phyloP scores from a whole-genome alignment of 1,284 basidiomycete genomes.

The Cryptococcus wingfieldii region DNA sequence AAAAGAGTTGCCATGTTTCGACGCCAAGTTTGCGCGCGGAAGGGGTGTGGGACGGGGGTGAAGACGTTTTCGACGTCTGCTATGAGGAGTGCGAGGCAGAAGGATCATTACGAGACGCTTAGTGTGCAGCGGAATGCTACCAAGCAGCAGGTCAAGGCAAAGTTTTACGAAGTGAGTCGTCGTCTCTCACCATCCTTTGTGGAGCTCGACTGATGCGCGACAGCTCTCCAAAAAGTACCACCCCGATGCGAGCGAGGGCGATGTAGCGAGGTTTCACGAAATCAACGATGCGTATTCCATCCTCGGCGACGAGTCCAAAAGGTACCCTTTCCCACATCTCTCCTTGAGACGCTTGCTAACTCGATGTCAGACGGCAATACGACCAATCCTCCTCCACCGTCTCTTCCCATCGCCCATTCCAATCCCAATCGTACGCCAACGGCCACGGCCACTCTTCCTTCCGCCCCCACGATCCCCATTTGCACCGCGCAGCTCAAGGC shows the following conservation, averaged over 20 bases:
- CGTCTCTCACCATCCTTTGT: neutral
- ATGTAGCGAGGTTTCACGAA: conserved; percentile 38
- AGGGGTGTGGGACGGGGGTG: no score
- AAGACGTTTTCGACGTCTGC: neutral
- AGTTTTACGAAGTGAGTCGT: conserved; percentile 49
- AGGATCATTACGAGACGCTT: conserved; percentile 43
- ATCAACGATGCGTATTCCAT: conserved; percentile 47
- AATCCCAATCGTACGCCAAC: conserved; percentile 1
- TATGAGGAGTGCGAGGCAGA: conserved; percentile 1
- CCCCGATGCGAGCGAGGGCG: conserved; percentile 46
- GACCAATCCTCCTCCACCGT: conserved; percentile 19
- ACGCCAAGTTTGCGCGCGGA: no score
- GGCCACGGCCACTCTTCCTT: conserved; percentile 7
- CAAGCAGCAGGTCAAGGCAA: conserved; percentile 49
- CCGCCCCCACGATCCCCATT: conserved; percentile 14
- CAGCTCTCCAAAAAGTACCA: conserved; percentile 50
- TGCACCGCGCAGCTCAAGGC: conserved; percentile 17
- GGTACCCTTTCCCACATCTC: conserved; percentile 20
- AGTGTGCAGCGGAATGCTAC: conserved; percentile 41
- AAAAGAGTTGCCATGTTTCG: no score
- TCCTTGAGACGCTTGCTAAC: neutral
- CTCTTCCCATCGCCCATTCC: neutral
- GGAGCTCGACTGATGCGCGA: neutral
- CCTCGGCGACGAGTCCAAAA: conserved; percentile 39
- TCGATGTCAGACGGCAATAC: conserved; percentile 20